These are phyloP conservation scores for Marasmius oreades DNA, from an alignment of 1,284 basidiomycete genomes.

Conservation along the genomic window DNA sequence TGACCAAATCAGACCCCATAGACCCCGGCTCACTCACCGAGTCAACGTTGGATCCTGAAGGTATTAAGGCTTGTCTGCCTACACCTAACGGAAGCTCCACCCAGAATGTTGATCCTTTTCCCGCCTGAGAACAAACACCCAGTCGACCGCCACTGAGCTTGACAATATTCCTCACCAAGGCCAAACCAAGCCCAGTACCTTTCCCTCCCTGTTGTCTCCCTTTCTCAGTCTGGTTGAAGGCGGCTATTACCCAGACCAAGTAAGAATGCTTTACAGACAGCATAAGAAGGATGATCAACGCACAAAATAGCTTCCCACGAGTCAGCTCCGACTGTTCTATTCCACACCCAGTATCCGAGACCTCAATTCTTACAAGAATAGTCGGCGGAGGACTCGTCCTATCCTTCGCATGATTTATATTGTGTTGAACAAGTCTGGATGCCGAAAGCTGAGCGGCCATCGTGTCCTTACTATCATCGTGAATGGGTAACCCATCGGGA, in stretches of 20 bases:
- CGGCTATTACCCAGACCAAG: constrained; percentile 37
- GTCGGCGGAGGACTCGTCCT: constrained; percentile 31
- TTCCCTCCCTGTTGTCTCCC: constrained; percentile 83
- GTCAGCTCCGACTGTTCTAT: constrained; percentile 61
- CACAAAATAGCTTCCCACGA: constrained; percentile 74
- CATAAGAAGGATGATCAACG: constrained; percentile 25
- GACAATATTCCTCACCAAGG: constrained; percentile 87
- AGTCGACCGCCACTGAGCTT: constrained; percentile 75
- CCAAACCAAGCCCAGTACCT: constrained; percentile 83
- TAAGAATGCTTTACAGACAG: no score
- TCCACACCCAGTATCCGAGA: constrained; percentile 75
- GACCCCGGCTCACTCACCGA: constrained; percentile 3
- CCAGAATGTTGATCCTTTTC: constrained; percentile 73
- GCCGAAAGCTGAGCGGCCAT: constrained; percentile 22
- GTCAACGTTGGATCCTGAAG: constrained; percentile 1
- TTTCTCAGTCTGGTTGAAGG: constrained; percentile 76
- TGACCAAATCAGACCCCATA: constrained; percentile 10
- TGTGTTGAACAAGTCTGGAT: constrained; percentile 32
- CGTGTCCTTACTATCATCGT: constrained; percentile 29
- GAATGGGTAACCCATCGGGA: constrained; percentile 17
- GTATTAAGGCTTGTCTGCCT: constrained; percentile 19
- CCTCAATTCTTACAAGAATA: constrained; percentile 66
- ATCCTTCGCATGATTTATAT: constrained; percentile 22
- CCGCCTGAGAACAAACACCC: constrained; percentile 62
- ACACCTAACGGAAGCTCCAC: constrained; percentile 66